These are phyloP conservation scores for Pseudodiploospora longispora DNA, from an alignment of 2,329 filamentous ascomycete genomes.

Conservation along the genomic window DNA sequence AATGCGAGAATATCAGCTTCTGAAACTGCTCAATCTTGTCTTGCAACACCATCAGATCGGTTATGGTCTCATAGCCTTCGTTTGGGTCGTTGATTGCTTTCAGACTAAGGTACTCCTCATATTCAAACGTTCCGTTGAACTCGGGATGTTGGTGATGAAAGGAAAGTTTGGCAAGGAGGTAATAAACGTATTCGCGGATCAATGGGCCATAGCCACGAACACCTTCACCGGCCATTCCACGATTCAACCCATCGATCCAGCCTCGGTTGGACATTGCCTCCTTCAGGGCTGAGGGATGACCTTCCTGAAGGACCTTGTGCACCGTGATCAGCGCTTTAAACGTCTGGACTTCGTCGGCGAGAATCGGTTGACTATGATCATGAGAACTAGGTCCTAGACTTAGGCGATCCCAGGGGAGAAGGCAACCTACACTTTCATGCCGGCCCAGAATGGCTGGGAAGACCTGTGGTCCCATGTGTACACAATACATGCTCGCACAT, in stretches of 20 bases:
- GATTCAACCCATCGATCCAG: conserved; percentile 89
- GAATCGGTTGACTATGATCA: conserved; percentile 74
- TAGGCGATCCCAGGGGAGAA: not conserved
- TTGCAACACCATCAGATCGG: conserved; percentile 90
- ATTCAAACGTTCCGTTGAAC: conserved; percentile 98
- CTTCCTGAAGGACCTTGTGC: conserved; percentile 96
- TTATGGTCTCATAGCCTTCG: conserved; percentile 94
- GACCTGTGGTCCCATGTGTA: conserved; percentile 99
- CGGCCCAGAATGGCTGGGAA: conserved; percentile 89
- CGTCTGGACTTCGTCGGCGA: conserved; percentile 96
- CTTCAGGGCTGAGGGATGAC: conserved; percentile 76
- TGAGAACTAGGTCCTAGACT: not conserved
- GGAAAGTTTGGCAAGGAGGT: conserved; percentile 85
- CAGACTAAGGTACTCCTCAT: conserved; percentile 96
- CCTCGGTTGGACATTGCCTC: conserved; percentile 82
- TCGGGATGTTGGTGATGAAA: conserved; percentile 96
- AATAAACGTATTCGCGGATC: conserved; percentile 95
- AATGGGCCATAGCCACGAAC: conserved; percentile 84
- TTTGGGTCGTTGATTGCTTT: conserved; percentile 99
- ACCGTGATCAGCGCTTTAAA: conserved; percentile 97
- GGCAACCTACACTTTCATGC: conserved; percentile 85
- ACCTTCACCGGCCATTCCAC: conserved; percentile 75
- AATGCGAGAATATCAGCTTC: conserved; percentile 96
- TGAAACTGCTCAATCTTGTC: conserved; percentile 99
- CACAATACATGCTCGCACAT: conserved; percentile 95